Base-by-base conservation (phyloP, 2,329 filamentous ascomycete species). In the Colletotrichum eleusines region DNA sequence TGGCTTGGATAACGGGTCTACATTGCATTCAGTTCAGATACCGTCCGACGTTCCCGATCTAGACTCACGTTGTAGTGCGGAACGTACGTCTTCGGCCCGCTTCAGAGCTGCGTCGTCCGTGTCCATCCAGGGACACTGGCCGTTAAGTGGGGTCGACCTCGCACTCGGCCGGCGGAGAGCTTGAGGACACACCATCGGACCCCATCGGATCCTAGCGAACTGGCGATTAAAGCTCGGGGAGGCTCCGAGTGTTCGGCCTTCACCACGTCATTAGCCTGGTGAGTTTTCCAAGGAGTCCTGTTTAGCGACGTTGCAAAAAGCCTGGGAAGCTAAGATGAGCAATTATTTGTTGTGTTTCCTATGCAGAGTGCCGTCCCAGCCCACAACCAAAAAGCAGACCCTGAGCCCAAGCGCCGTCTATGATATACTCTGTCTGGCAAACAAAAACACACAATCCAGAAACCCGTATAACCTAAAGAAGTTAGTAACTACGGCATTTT, bases 91-190 rank as follows among this genome's bases (percentile, higher is more conserved):
- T 55, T 55, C 26, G 23, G 16, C 38, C 55, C 55, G 14, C 14
- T 50, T 61, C 26, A 20, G 3, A 35, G 23, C 11, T 23, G 20
- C 42, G 42, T 20, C 12, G 26, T 62, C 53, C 44, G 61, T 55
- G 63, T 60, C 31, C 23, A 20, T 26, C 11, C 16, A 23, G 16
- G n/a, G 12, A 33, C 1, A 35, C 54, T 28, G 23, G 23, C 55
- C 42, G 62, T 28, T 6, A 38, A 33, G 46, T 40, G 23, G 35
- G 28, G 16, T 35, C n/a, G 33, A 53, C 3, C 9, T 70, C 55
- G 67, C 63, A 70, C 42, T 66, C 50, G 67, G 63, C 12, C 38
- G 53, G 20, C 55, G 67, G 67, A 33, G 35, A 40, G 46, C 38
- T 48, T 6, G 35, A 20, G 48, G 50, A n/a, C n/a, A n/a, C n/a